Evolutionary conservation across 768 basidiomycete genomes (phyloP), one percentile per base, ranked within the genome.

Genomic region (Suillus bovinus): DNA sequence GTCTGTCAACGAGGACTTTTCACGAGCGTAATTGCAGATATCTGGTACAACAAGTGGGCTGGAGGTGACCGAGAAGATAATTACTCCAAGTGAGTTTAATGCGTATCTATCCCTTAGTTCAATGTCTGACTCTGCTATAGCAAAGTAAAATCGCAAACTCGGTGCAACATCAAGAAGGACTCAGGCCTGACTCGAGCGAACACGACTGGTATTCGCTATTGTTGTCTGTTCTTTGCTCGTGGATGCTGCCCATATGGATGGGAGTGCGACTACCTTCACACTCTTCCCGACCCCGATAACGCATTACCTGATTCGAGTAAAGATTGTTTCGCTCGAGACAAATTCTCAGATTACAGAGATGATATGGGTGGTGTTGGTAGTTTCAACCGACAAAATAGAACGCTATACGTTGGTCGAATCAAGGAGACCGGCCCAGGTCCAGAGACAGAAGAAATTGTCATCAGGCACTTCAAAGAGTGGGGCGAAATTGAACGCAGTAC

Each of bases 1-100:
- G 41, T 59, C 24, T 52, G 50, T n/a, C 36, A 17, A 10, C 14
- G 9, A 24, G 9, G 57, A 52, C 9, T 41, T 64, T 71, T 38
- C 68, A 52, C 27, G 20, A 5, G 34, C 56, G 67, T 59, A 38
- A 66, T 66, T 66, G 47, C 63, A 91, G 92, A 99, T 76, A 91
- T 96, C 58, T 99, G 97, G 96, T 99, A 96, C 74, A 95, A 98
- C 77, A 96, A 97, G 78, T 99, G 96, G 96, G 97, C 97, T n/a
- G 97, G 97, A 59, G 97, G 96, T 61, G 97, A 99, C 74, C 86
- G 94, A 34, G 97, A 98, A 74, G 96, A 99, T 73, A 90, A 86
- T 62, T 94, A 98, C 73, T 96, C 95, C 39, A 96, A 94, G 95
- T 94, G 66, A 62, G 89, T 80, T 16, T 38, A 9, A 55, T 5